phyloP scores from a whole-genome alignment of 148 eudicot genomes.

The Bassia scoparia region DNA sequence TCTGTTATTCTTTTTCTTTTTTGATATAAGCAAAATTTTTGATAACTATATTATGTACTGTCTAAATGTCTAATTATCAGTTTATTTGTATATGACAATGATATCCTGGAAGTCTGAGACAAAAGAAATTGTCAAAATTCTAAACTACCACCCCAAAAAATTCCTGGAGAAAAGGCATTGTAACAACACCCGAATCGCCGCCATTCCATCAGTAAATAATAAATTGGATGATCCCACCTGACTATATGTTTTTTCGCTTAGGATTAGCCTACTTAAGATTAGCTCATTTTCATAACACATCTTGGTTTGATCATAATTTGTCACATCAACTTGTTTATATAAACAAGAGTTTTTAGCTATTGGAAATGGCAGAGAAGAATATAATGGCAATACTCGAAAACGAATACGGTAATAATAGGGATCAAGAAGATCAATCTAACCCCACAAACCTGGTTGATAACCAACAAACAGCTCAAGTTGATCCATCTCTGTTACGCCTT shows the following conservation, averaged over 20 bases:
- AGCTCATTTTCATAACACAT: not conserved
- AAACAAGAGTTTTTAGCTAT: not conserved
- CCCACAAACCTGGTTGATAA: constrained; percentile 5
- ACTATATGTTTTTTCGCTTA: not conserved
- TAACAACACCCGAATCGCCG: not conserved
- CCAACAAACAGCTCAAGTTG: constrained; percentile 9
- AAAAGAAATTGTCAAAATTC: constrained; percentile 29
- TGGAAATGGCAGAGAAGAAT: constrained; percentile 21
- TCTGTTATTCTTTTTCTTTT: no score
- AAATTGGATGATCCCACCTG: no score
- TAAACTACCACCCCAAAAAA: constrained; percentile 25
- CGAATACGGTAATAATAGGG: constrained; percentile 11
- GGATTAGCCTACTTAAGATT: not conserved
- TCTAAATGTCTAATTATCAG: no score
- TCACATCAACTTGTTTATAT: not conserved
- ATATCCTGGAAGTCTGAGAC: no score
- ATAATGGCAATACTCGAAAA: constrained; percentile 19
- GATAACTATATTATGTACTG: no score
- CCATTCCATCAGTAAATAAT: no score
- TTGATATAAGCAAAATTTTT: no score
- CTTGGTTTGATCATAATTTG: not conserved
- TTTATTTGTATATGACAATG: no score
- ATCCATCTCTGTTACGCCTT: constrained; percentile 29
- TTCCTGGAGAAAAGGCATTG: constrained; percentile 10
- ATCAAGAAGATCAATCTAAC: constrained; percentile 8